A percentile compares a stretch with the other conserved stretches of the same genome.
Conservation (phyloP, 495 filamentous ascomycete species). For the Hypoxylon lienhwacheense region DNA sequence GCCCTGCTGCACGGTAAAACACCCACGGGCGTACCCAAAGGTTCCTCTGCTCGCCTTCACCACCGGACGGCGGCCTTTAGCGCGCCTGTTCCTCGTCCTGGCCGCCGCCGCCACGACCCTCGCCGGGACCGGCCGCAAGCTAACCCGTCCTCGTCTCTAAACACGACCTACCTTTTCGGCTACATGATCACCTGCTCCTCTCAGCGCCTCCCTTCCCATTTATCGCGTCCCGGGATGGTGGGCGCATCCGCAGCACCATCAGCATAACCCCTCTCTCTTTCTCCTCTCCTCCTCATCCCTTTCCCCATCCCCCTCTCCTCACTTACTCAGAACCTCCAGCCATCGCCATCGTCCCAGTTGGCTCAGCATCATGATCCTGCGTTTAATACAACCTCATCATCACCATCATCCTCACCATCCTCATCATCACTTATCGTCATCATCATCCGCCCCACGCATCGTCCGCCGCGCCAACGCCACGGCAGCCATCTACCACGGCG, state of each 20-base stretch:
- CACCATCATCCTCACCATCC: conserved; percentile 29
- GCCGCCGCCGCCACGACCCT: conserved; percentile 27
- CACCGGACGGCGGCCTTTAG: conserved; percentile 41
- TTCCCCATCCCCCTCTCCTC: conserved; percentile 32
- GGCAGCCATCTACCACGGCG: conserved; percentile 56
- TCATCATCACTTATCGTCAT: conserved; percentile 39
- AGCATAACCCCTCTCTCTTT: conserved; percentile 15
- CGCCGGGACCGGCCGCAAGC: background rate
- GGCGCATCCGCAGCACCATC: conserved; percentile 21
- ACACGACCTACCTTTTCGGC: conserved; percentile 59
- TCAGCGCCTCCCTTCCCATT: conserved; percentile 45
- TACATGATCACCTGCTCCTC: conserved; percentile 51
- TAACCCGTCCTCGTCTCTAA: conserved; percentile 17
- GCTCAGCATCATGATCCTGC: too few relatives aligned
- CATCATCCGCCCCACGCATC: conserved; percentile 30
- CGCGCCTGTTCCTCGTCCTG: conserved; percentile 48
- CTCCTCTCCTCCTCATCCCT: conserved; percentile 39
- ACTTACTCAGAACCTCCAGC: conserved; percentile 38
- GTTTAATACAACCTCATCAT: too few relatives aligned
- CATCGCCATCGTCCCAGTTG: conserved; percentile 34
- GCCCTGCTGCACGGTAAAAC: conserved; percentile 67
- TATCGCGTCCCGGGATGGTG: conserved; percentile 53
- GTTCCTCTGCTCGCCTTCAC: conserved; percentile 47
- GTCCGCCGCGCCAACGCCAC: conserved; percentile 55
- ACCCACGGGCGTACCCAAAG: conserved; percentile 63